phyloP scores from a whole-genome alignment of 1,139 yeast species.

The Candida dubliniensis region DNA sequence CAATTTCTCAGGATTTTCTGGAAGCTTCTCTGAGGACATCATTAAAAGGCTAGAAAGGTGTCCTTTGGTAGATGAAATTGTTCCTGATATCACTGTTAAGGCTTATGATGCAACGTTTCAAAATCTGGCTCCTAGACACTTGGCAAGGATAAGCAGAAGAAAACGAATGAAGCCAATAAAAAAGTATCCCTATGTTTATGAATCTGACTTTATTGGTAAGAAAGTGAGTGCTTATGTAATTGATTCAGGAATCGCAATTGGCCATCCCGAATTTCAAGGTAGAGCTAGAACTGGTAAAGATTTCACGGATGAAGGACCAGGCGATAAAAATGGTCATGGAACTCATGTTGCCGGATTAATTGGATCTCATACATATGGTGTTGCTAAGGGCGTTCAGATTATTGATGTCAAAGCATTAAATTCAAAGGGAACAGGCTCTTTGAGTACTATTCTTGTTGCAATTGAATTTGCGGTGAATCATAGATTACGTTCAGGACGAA shows the following conservation, averaged over 20 bases:
- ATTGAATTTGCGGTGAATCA: slow-evolving; percentile 71
- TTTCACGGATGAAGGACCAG: slow-evolving; percentile 58
- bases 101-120: slow-evolving; percentile 40
- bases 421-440: slow-evolving; percentile 59
- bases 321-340: slow-evolving; percentile 72
- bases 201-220: slow-evolving; percentile 23
- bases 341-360: slow-evolving; percentile 89
- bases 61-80: slow-evolving; percentile 54
- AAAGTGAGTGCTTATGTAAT: slow-evolving; percentile 73
- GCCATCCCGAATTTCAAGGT: slow-evolving; percentile 65
- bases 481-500: slow-evolving; percentile 35
- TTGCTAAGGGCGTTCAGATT: slow-evolving; percentile 64
- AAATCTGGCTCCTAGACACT: slow-evolving; percentile 64
- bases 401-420: slow-evolving; percentile 76
- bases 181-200: slow-evolving; percentile 26
- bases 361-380: slow-evolving; percentile 77
- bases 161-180: slow-evolving; percentile 25
- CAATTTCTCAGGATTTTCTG: slow-evolving; percentile 61
- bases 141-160: slow-evolving; percentile 60
- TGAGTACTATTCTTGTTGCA: slow-evolving; percentile 67
- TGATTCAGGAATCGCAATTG: slow-evolving; percentile 67
- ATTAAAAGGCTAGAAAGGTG: slow-evolving; percentile 47
- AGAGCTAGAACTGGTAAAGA: slow-evolving; percentile 59
- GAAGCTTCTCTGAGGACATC: slow-evolving; percentile 51
- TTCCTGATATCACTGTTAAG: slow-evolving; percentile 55